phyloP scores from a whole-genome alignment of 2,329 filamentous ascomycete species.

The Epichloe coenophiala region DNA sequence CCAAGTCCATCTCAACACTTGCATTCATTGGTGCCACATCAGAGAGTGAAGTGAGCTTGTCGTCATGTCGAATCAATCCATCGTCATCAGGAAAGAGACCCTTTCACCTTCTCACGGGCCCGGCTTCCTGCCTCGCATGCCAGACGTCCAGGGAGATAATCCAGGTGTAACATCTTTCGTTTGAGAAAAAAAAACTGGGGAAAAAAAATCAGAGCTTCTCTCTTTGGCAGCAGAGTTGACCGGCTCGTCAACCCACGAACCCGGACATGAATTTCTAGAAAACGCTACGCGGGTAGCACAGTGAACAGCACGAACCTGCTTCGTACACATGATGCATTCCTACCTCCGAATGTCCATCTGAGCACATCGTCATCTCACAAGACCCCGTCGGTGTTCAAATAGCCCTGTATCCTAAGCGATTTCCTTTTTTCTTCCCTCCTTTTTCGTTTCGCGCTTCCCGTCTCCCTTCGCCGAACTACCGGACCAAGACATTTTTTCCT shows the following conservation, averaged over 20 bases:
- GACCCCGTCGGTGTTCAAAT: conserved; percentile 3
- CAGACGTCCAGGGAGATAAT: not conserved
- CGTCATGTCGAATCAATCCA: not conserved
- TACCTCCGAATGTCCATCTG: not conserved
- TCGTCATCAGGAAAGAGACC: not conserved
- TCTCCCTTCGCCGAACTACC: not conserved
- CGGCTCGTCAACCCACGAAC: not conserved
- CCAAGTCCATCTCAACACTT: too few relatives aligned
- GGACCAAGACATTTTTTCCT: not conserved
- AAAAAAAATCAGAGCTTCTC: too few relatives aligned
- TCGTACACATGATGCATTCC: not conserved
- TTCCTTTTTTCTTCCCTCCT: not conserved
- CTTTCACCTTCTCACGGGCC: not conserved
- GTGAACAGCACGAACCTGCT: not conserved
- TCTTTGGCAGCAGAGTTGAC: too few relatives aligned
- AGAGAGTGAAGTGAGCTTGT: not conserved
- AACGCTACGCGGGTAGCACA: conserved; percentile 2
- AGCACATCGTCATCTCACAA: not conserved
- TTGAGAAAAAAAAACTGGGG: too few relatives aligned
- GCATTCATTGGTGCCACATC: too few relatives aligned
- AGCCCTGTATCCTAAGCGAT: conserved; percentile 1
- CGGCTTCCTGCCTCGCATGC: not conserved
- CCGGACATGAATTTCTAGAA: not conserved
- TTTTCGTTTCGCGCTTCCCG: not conserved
- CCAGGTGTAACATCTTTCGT: not conserved